Evolutionary conservation across 2,329 filamentous ascomycete genomes (phyloP).

Genomic region (Diaporthe sp.): DNA sequence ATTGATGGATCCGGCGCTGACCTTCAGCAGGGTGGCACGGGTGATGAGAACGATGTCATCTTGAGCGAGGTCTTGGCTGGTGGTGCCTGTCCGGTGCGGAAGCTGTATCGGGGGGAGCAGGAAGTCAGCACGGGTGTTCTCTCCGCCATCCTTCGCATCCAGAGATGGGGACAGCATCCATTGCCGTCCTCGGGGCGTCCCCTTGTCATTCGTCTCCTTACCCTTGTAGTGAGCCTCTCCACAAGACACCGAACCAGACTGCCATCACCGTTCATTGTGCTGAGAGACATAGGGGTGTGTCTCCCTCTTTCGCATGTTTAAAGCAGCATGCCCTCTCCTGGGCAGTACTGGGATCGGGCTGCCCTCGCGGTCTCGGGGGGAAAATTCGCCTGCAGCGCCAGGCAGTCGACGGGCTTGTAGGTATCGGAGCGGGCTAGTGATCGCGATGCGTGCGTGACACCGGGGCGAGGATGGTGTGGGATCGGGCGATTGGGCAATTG

Average conservation of each 20-base stretch:
- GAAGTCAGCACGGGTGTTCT: conserved; percentile 35
- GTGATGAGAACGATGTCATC: conserved; percentile 74
- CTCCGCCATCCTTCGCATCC: conserved; percentile 10
- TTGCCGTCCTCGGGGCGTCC: too few relatives aligned
- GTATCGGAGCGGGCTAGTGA: not conserved
- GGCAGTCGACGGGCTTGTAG: conserved; percentile 19
- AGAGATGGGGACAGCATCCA: not conserved
- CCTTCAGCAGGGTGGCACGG: conserved; percentile 71
- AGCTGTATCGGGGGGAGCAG: conserved; percentile 59
- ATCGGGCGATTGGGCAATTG: conserved; percentile 20
- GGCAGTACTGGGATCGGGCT: conserved; percentile 37
- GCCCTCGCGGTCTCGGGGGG: conserved; percentile 13
- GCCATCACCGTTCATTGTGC: conserved; percentile 70
- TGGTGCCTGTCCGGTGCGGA: conserved; percentile 73
- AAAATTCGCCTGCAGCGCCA: conserved; percentile 7
- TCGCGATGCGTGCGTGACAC: not conserved
- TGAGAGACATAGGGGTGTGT: conserved; percentile 45
- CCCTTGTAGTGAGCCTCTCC: conserved; percentile 73
- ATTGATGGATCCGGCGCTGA: conserved; percentile 67
- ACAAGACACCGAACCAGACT: conserved; percentile 73
- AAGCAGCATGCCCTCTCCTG: conserved; percentile 41
- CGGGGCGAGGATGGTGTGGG: not conserved
- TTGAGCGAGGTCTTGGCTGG: conserved; percentile 67
- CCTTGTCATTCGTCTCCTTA: conserved; percentile 51
- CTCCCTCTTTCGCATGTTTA: conserved; percentile 49